Evolutionary conservation across 257 asterid species (phyloP).

Genomic region (Nicotiana undulata): DNA sequence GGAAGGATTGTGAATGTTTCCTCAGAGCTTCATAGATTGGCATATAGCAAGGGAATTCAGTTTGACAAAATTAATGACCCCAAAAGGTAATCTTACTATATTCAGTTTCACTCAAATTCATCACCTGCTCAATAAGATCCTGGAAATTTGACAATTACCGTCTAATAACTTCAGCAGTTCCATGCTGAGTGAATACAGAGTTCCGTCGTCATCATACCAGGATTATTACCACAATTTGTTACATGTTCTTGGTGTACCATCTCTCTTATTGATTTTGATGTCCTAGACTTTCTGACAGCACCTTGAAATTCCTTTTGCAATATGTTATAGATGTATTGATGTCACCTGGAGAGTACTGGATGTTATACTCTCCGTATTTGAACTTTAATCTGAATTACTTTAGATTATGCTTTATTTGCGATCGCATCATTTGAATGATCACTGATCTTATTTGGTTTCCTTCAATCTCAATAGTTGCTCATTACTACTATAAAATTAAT

Average conservation of each 20-base stretch:
- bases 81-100: constrained; percentile 35
- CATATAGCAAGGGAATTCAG: constrained; percentile 61
- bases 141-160: background rate
- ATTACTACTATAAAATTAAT: background rate
- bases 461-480: background rate
- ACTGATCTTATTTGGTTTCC: background rate
- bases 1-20: constrained; percentile 87
- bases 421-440: background rate
- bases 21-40: constrained; percentile 46
- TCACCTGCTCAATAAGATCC: background rate
- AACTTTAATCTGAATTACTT: background rate
- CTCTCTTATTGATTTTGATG: background rate
- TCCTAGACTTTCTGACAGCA: background rate
- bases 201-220: background rate
- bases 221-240: background rate
- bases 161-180: background rate
- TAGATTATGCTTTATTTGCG: background rate
- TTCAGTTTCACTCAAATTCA: background rate
- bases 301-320: background rate
- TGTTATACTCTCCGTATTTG: background rate
- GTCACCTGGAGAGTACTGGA: background rate
- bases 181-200: background rate
- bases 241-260: background rate
- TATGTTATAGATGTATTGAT: background rate
- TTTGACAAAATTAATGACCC: constrained; percentile 54